phyloP scores from a whole-genome alignment of 2,329 filamentous ascomycete species.

The Cryphonectria japonica region DNA sequence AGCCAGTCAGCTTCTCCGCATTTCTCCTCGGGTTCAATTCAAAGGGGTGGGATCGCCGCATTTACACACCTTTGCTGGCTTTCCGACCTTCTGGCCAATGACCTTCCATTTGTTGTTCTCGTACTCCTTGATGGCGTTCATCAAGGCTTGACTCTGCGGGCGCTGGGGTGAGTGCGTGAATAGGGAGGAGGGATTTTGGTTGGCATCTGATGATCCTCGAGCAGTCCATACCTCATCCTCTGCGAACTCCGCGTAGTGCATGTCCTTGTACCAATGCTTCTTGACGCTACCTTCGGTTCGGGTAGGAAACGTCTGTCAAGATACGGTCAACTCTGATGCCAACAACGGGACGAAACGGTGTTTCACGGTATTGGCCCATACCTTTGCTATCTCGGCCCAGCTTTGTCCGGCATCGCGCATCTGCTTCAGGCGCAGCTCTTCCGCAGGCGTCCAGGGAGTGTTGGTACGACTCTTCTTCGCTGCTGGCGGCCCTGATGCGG shows the following conservation, averaged over 20 bases:
- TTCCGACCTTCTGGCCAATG: conserved; percentile 95
- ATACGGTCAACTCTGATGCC: conserved; percentile 26
- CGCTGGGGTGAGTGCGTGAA: conserved; percentile 13
- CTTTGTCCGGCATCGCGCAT: conserved; percentile 93
- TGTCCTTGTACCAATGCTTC: conserved; percentile 99
- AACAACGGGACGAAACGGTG: no score
- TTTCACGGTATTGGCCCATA: conserved; percentile 43
- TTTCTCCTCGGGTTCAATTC: conserved; percentile 91
- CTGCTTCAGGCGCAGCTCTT: conserved; percentile 88
- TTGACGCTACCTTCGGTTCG: conserved; percentile 97
- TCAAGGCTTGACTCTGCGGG: conserved; percentile 71
- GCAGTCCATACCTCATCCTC: conserved; percentile 81
- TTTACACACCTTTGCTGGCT: conserved; percentile 82
- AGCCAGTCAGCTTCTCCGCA: conserved; percentile 93
- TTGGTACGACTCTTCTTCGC: conserved; percentile 97
- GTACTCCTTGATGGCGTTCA: conserved; percentile 97
- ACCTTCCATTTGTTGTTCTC: conserved; percentile 99
- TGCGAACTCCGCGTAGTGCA: conserved; percentile 98
- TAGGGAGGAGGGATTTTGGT: background rate
- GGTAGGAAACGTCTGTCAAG: conserved; percentile 77
- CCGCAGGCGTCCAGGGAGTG: conserved; percentile 94
- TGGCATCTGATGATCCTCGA: background rate
- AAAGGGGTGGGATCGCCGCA: conserved; percentile 41
- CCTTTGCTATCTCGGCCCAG: conserved; percentile 99
- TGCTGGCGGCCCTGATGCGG: conserved; percentile 56